Percentiles rank a stretch among this genome's conserved stretches.
Evolutionary conservation across 1,284 basidiomycete genomes (phyloP).

Genomic region (Pseudomicrostroma phylloplanum): DNA sequence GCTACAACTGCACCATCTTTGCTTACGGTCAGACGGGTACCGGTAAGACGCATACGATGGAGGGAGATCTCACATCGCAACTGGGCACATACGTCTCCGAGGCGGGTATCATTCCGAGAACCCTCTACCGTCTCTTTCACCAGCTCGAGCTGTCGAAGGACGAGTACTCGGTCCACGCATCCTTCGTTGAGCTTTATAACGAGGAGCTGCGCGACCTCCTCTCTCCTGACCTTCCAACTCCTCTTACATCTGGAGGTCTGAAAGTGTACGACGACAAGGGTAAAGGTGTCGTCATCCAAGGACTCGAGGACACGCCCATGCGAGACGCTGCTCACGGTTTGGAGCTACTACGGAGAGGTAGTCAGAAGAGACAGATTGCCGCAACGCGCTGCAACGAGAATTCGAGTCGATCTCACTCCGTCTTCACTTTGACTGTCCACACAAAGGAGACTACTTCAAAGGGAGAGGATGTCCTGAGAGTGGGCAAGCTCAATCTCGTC

Average conservation of each 20-base stretch:
- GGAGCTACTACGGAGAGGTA: slow-evolving; percentile 77
- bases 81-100: slow-evolving; percentile 75
- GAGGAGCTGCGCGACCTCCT: slow-evolving; percentile 69
- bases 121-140: slow-evolving; percentile 84
- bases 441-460: slow-evolving; percentile 71
- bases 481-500: slow-evolving; percentile 94
- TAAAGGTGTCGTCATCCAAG: slow-evolving; percentile 80
- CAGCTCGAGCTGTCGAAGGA: slow-evolving; percentile 64
- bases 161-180: slow-evolving; percentile 90
- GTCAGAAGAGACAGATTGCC: slow-evolving; percentile 83
- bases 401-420: slow-evolving; percentile 87
- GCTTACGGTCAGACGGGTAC: slow-evolving; percentile 99
- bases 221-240: slow-evolving; percentile 61
- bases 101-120: slow-evolving; percentile 97
- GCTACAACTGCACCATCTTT: slow-evolving; percentile 97
- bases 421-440: slow-evolving; percentile 94
- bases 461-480: slow-evolving; percentile 78
- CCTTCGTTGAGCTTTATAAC: slow-evolving; percentile 96
- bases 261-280: slow-evolving; percentile 79
- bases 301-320: slow-evolving; percentile 82
- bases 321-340: slow-evolving; percentile 79
- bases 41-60: slow-evolving; percentile 72
- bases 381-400: slow-evolving; percentile 97
- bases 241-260: slow-evolving; percentile 53
- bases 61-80: slow-evolving; percentile 47